phyloP scores from a whole-genome alignment of 305 asterid genomes.

The Solanum chacoense region DNA sequence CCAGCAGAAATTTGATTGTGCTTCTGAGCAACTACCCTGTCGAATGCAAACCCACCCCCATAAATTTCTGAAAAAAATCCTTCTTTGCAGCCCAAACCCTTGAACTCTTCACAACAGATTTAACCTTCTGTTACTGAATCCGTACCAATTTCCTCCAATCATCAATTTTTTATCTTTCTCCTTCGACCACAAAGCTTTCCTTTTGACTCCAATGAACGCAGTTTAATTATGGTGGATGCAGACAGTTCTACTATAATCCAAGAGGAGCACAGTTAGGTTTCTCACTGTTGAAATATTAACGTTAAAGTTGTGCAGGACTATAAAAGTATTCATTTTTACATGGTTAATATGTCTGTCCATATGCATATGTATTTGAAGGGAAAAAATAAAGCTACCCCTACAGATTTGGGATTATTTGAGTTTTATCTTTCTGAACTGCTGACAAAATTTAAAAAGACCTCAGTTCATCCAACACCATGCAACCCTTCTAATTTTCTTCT shows the following conservation, averaged over 20 bases:
- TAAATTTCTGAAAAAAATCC: not conserved
- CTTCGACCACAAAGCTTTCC: not conserved
- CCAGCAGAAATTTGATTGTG: not conserved
- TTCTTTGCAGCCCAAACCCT: not conserved
- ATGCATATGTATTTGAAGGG: not conserved
- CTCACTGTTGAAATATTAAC: not conserved
- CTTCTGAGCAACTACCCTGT: not conserved
- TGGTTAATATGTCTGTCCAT: not conserved
- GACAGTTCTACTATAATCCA: not conserved
- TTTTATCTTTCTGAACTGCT: not conserved
- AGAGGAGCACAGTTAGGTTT: not conserved
- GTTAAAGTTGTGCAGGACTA: not conserved
- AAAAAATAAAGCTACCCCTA: not conserved
- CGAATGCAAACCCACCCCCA: not conserved
- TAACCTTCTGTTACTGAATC: not conserved
- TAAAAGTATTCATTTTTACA: not conserved
- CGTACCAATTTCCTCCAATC: not conserved
- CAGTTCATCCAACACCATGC: not conserved
- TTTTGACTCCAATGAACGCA: not conserved
- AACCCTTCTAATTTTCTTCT: not conserved
- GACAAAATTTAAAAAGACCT: not conserved
- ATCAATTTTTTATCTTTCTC: not conserved
- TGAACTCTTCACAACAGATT: not conserved
- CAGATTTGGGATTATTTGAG: not conserved
- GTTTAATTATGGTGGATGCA: not conserved